Evolutionary conservation across 2,329 filamentous ascomycete species (phyloP).

Genomic region (Aspergillus piperis): DNA sequence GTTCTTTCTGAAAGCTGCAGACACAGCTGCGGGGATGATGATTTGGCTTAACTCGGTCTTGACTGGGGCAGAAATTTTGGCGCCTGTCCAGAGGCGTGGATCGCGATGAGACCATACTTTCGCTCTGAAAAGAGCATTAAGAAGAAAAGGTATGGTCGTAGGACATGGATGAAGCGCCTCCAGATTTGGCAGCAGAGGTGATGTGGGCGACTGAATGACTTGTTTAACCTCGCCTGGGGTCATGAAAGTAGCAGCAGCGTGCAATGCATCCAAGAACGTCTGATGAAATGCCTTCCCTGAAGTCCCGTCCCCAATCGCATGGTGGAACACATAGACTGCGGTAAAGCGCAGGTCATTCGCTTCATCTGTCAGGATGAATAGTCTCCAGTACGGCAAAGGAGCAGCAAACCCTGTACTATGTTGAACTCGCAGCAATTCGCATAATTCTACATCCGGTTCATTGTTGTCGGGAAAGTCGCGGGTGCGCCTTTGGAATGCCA

Average conservation of each 20-base stretch:
- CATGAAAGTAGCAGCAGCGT: conserved; percentile 14
- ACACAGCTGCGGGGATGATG: conserved; percentile 32
- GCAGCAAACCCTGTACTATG: conserved; percentile 44
- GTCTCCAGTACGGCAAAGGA: conserved; percentile 47
- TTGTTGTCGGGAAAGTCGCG: conserved; percentile 17
- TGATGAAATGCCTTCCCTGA: conserved; percentile 50
- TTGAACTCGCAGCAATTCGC: conserved; percentile 43
- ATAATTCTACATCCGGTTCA: conserved; percentile 42
- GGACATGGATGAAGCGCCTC: conserved; percentile 45
- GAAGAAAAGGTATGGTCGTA: conserved; percentile 39
- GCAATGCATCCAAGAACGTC: conserved; percentile 43
- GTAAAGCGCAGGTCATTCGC: conserved; percentile 39
- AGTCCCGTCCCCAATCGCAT: conserved; percentile 50
- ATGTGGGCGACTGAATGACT: conserved; percentile 25
- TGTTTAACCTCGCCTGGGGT: conserved; percentile 20
- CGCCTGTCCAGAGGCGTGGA: conserved; percentile 41
- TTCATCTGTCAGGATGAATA: conserved; percentile 40
- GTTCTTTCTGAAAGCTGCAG: conserved; percentile 31
- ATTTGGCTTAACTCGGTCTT: conserved; percentile 34
- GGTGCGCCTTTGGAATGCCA: conserved; percentile 37
- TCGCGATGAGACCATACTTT: conserved; percentile 33
- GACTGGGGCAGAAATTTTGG: conserved; percentile 25
- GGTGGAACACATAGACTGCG: conserved; percentile 51
- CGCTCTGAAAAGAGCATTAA: conserved; percentile 35
- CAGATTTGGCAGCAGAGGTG: conserved; percentile 42